A percentile compares a stretch with the other conserved stretches of the same genome.
These are phyloP conservation scores for Colletotrichum abscissum DNA, from an alignment of 2,329 filamentous ascomycete genomes.

Conservation along the genomic window DNA sequence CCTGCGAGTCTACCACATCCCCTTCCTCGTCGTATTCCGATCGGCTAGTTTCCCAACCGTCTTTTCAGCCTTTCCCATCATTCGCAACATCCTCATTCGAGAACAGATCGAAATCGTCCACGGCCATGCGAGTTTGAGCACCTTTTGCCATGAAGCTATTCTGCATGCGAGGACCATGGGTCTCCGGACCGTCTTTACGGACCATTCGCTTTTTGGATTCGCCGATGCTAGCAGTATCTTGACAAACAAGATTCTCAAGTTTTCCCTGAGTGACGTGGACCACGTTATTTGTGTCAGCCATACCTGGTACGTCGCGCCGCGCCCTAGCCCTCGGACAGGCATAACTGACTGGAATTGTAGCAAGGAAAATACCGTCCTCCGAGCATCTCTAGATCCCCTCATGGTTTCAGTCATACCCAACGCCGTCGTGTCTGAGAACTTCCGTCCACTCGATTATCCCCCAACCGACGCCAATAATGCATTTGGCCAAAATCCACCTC, in stretches of 20 bases:
- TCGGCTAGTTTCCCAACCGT: constrained; percentile 94
- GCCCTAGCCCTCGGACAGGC: accelerated
- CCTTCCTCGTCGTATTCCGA: constrained; percentile 95
- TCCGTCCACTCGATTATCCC: constrained; percentile 72
- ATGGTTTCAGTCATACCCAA: constrained; percentile 99
- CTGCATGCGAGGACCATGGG: constrained; percentile 97
- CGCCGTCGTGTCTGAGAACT: constrained; percentile 96
- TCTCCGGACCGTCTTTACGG: constrained; percentile 93
- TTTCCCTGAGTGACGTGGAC: constrained; percentile 94
- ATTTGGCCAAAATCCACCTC: constrained; percentile 59
- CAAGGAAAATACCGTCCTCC: constrained; percentile 97
- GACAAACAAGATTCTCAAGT: constrained; percentile 97
- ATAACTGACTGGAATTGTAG: constrained; percentile 56
- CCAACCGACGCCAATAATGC: constrained; percentile 40
- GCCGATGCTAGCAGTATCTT: constrained; percentile 96
- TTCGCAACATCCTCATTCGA: constrained; percentile 93
- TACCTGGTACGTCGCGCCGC: constrained; percentile 75
- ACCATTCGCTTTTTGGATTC: constrained; percentile 97
- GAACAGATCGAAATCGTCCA: constrained; percentile 98
- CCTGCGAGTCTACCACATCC: constrained; percentile 97
- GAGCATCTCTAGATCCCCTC: constrained; percentile 92
- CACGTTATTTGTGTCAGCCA: constrained; percentile 99
- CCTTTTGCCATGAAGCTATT: constrained; percentile 93
- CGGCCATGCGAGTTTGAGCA: constrained; percentile 94
- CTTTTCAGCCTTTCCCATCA: constrained; percentile 98